Conservation (phyloP, 352 stramenopile species). For the Globisporangium lucens region DNA sequence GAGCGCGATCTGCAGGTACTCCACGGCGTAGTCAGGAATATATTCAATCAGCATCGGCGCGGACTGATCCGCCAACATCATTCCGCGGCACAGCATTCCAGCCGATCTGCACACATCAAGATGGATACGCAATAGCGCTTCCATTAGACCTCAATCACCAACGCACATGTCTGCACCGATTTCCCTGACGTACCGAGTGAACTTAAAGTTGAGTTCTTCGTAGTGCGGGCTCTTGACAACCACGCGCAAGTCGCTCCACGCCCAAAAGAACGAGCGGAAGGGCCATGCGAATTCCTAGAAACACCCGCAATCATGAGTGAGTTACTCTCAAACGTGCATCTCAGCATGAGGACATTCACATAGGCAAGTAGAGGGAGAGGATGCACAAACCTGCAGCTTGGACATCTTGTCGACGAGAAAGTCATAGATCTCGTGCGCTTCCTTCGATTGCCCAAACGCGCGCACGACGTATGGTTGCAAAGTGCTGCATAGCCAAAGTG, state of each 20-base stretch:
- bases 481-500: conserved; percentile 23
- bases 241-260: conserved; percentile 74
- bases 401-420: conserved; percentile 44
- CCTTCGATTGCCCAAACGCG: conserved; percentile 54
- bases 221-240: conserved; percentile 45
- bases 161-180: not conserved
- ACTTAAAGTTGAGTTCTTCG: conserved; percentile 54
- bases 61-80: conserved; percentile 39
- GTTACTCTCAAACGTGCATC: not conserved
- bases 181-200: conserved; percentile 31
- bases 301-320: not conserved
- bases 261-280: conserved; percentile 70
- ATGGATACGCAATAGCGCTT: not conserved
- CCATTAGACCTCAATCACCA: not conserved
- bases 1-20: conserved; percentile 42
- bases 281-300: conserved; percentile 48
- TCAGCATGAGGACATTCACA: not conserved
- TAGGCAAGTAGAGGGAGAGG: not conserved
- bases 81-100: conserved; percentile 48
- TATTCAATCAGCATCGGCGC: conserved; percentile 41
- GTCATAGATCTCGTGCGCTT: conserved; percentile 53
- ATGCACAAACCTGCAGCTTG: conserved; percentile 37
- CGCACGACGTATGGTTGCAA: conserved; percentile 69
- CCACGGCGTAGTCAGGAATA: conserved; percentile 33
- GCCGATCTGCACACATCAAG: conserved; percentile 32